Evolutionary conservation across 2,329 filamentous ascomycete species (phyloP).

Genomic region (Clonostachys rosea): DNA sequence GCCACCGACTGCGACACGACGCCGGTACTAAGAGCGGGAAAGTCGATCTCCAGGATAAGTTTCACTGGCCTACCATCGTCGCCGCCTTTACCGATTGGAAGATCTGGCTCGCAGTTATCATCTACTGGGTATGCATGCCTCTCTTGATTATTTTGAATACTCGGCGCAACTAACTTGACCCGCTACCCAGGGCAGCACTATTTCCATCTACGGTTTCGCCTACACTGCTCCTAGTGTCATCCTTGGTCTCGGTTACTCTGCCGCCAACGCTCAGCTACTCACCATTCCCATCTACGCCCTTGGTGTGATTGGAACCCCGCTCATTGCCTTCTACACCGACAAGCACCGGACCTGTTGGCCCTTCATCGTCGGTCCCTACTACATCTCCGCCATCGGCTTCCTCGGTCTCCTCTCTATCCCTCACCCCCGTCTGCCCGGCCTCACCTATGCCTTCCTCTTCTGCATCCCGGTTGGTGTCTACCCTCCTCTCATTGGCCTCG

Average conservation of each 20-base stretch:
- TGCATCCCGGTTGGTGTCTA: slow-evolving; percentile 13
- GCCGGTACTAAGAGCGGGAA: not conserved
- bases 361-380: slow-evolving; percentile 5
- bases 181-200: slow-evolving; percentile 1
- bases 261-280: slow-evolving; percentile 15
- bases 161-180: not conserved
- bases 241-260: slow-evolving; percentile 28
- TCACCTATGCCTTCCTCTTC: slow-evolving; percentile 18
- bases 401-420: slow-evolving; percentile 6
- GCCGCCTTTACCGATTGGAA: slow-evolving; percentile 36
- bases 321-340: slow-evolving; percentile 4
- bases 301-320: slow-evolving; percentile 1
- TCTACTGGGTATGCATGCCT: slow-evolving; percentile 22
- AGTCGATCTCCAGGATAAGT: slow-evolving; percentile 1
- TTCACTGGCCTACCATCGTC: slow-evolving; percentile 1
- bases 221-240: slow-evolving; percentile 28
- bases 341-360: slow-evolving; percentile 3
- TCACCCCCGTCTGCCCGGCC: slow-evolving; percentile 9
- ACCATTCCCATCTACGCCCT: slow-evolving; percentile 3
- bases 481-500: slow-evolving; percentile 15
- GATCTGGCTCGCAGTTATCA: slow-evolving; percentile 25
- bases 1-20: not conserved
- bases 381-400: slow-evolving; percentile 4
- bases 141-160: no score
- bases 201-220: slow-evolving; percentile 22